Percentiles rank a stretch among this genome's conserved stretches.
phyloP scores from a whole-genome alignment of 345 rosid species.

The Hevea brasiliensis region DNA sequence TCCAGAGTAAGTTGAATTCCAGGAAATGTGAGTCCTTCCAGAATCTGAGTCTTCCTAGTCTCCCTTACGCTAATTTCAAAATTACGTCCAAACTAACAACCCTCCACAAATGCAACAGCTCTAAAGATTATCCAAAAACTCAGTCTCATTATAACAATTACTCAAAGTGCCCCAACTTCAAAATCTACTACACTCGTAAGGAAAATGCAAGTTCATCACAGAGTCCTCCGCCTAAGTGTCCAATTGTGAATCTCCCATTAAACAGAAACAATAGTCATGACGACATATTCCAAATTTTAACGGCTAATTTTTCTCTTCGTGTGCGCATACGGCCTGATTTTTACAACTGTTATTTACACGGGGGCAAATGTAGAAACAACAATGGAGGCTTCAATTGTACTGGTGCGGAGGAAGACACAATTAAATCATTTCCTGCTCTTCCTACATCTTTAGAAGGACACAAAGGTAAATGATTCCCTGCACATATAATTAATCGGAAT shows the following conservation, averaged over 20 bases:
- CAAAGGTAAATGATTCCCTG: no score
- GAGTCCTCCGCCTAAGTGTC: background rate
- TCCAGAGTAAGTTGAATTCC: background rate
- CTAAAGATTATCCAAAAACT: background rate
- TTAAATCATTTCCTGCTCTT: no score
- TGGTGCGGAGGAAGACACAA: no score
- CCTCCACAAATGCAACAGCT: background rate
- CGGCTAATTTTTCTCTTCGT: background rate
- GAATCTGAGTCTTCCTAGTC: background rate
- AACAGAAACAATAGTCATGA: background rate
- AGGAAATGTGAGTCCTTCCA: background rate
- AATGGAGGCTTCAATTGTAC: no score
- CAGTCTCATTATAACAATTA: background rate
- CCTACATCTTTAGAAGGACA: background rate
- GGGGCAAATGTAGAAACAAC: background rate
- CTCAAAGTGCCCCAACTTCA: background rate
- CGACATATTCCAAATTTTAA: background rate
- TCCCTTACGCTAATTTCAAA: background rate
- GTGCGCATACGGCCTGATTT: background rate
- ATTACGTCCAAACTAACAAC: background rate
- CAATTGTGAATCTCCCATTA: background rate
- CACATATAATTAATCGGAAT: no score
- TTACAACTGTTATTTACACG: background rate
- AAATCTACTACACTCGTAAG: background rate
- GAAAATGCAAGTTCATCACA: background rate